Conservation (phyloP, 148 eudicot species). For the Rhododendron kiyosumense region DNA sequence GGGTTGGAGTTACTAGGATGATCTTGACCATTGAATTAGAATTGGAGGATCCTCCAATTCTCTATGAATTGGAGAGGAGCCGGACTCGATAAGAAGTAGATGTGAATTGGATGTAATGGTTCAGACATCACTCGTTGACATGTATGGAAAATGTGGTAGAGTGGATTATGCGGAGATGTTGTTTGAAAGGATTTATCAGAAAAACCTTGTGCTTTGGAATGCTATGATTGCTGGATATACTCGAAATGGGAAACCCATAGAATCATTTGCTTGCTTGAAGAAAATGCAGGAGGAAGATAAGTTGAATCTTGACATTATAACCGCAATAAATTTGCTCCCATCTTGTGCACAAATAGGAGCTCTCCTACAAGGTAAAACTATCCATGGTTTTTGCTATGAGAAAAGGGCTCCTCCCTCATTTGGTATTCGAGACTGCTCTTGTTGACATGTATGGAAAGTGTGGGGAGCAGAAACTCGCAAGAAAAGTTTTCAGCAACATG, state of each 20-base stretch:
- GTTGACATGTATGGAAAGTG: slow-evolving; percentile 65
- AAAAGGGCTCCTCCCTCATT: slow-evolving; percentile 36
- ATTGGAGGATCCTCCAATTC: too few species aligned
- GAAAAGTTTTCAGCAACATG: slow-evolving; percentile 33
- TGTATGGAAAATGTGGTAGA: slow-evolving; percentile 60
- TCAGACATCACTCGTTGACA: slow-evolving; percentile 61
- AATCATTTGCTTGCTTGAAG: slow-evolving; percentile 48
- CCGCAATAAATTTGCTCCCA: slow-evolving; percentile 57
- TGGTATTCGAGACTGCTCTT: slow-evolving; percentile 50
- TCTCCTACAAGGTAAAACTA: slow-evolving; percentile 35
- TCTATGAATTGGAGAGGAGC: too few species aligned
- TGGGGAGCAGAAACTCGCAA: slow-evolving; percentile 28
- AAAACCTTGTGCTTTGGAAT: slow-evolving; percentile 47
- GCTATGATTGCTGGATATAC: slow-evolving; percentile 57
- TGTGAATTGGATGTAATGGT: slow-evolving; percentile 45
- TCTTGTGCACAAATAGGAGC: slow-evolving; percentile 51
- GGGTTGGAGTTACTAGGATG: too few species aligned
- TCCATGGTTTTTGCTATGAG: slow-evolving; percentile 51
- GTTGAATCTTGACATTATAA: slow-evolving; percentile 44
- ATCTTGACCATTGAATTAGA: too few species aligned
- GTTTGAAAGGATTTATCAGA: slow-evolving; percentile 27
- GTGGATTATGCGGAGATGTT: slow-evolving; percentile 45
- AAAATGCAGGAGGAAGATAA: slow-evolving; percentile 42
- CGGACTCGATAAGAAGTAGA: slow-evolving; percentile 40
- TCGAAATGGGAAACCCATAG: slow-evolving; percentile 21